Evolutionary conservation across 2,329 filamentous ascomycete genomes (phyloP).

Genomic region (Pseudogymnoascus sp.): DNA sequence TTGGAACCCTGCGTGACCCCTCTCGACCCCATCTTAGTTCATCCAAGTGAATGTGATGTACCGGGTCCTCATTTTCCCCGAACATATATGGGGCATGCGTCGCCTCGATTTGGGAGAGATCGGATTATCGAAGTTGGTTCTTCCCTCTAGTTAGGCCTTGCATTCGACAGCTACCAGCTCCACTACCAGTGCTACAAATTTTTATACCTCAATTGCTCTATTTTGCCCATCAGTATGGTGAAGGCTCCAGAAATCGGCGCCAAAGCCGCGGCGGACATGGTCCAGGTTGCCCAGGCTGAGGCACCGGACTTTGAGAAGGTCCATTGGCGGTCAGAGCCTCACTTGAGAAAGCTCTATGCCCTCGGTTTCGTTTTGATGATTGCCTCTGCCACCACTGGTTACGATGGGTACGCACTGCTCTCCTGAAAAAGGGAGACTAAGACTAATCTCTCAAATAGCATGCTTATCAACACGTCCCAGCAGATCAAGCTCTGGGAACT

Average conservation of each 20-base stretch:
- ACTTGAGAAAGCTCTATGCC: constrained; percentile 48
- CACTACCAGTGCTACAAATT: background rate
- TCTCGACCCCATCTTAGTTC: background rate
- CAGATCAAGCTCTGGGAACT: constrained; percentile 46
- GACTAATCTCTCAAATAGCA: constrained; percentile 19
- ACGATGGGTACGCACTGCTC: constrained; percentile 40
- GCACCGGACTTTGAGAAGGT: constrained; percentile 46
- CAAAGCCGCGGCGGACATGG: constrained; percentile 23
- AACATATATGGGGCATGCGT: background rate
- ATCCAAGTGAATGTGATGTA: background rate
- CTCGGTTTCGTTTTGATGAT: constrained; percentile 47
- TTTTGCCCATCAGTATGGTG: background rate
- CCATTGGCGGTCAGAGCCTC: constrained; percentile 48
- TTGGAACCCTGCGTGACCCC: background rate
- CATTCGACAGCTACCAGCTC: background rate
- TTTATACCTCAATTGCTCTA: background rate
- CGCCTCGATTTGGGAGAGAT: background rate
- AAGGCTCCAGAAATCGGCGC: background rate
- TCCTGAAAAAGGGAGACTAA: background rate
- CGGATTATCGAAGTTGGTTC: background rate
- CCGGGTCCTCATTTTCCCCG: background rate
- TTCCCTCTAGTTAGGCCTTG: background rate
- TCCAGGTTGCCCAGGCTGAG: constrained; percentile 36
- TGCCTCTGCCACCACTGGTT: constrained; percentile 53
- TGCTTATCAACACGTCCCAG: constrained; percentile 52